Evolutionary conservation across 148 eudicot genomes (phyloP), one percentile per base, ranked within the genome.

Genomic region (Fagopyrum tataricum): DNA sequence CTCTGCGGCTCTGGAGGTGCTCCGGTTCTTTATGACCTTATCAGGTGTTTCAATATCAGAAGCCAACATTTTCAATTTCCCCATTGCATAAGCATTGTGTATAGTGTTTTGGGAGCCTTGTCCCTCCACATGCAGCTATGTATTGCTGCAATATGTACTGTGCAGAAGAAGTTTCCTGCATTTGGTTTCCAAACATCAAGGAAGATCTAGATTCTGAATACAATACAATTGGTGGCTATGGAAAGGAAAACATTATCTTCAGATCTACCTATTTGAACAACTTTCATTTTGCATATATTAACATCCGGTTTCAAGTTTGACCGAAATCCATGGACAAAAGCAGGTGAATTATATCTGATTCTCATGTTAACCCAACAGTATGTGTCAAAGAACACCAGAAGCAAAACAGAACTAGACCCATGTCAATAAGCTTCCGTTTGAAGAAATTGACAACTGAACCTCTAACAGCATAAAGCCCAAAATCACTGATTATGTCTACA

Each of bases 61-160:
- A 61, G 95, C 91, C 70, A 90, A 31, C 95, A 90, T 90, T 74
- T 77, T 87, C 61, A 90, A 73, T 73, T 90, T 90, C 13, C 95
- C 95, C 91, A 84, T 90, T n/a, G 95, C 91, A 76, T 90, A 90
- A 44, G 95, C 91, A 74, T 85, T 90, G 71, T 79, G 83, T 17
- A 90, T 80, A 18, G 84, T 76, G 79, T 74, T 87, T 53, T 84
- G 95, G 95, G 59, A 89, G 81, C 82, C 85, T 91, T 67, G 86
- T 77, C 43, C 96, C 96, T 49, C 96, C 96, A 1, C 88, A 87
- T 40, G 95, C 95, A 52, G 95, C 95, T 10, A 80, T 77, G 82
- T 90, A 90, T 70, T 90, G 97, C 81, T 84, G 91, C 79, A 91
- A 79, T 80, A 91, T 91, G 82, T 91, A 91, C 79, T 91, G 97